These are phyloP conservation scores for Plasmodium yoelii DNA, from an alignment of 169 alveolate species.

Conservation along the genomic window DNA sequence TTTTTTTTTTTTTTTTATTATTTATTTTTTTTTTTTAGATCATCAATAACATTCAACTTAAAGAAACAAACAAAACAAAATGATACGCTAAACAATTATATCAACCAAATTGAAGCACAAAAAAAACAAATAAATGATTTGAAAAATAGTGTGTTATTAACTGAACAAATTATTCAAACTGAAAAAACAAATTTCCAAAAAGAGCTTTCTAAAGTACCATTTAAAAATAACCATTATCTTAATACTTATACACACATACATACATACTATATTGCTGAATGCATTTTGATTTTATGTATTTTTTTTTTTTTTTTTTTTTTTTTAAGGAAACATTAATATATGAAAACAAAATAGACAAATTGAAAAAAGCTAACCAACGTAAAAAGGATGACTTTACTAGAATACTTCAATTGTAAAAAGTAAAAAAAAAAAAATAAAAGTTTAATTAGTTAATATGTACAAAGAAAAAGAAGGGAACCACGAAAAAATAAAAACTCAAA, in stretches of 20 bases:
- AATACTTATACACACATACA: too few relatives aligned
- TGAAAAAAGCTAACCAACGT: slow-evolving; percentile 66
- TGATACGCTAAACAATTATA: slow-evolving; percentile 7
- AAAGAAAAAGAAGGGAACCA: slow-evolving; percentile 12
- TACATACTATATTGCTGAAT: too few relatives aligned
- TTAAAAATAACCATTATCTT: neutral
- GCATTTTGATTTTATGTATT: too few relatives aligned
- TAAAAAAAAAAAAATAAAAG: neutral
- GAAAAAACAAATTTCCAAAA: slow-evolving; percentile 42
- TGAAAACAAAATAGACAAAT: slow-evolving; percentile 66
- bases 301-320: neutral
- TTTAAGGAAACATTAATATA: slow-evolving; percentile 38
- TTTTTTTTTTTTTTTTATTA: too few relatives aligned
- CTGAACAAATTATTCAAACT: slow-evolving; percentile 43
- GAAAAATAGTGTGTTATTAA: slow-evolving; percentile 20
- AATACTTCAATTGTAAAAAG: slow-evolving; percentile 36
- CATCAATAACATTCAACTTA: slow-evolving; percentile 47
- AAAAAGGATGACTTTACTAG: slow-evolving; percentile 66
- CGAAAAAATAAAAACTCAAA: too few relatives aligned
- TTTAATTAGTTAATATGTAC: slow-evolving; percentile 1
- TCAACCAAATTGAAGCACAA: slow-evolving; percentile 35
- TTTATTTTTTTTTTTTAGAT: slow-evolving; percentile 2
- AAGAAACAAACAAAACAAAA: slow-evolving; percentile 48
- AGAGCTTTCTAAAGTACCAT: slow-evolving; percentile 50
- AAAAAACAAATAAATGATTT: slow-evolving; percentile 33